Evolutionary conservation across 192 early-diverging fungal species (phyloP).

Genomic region (Coemansia sp.): DNA sequence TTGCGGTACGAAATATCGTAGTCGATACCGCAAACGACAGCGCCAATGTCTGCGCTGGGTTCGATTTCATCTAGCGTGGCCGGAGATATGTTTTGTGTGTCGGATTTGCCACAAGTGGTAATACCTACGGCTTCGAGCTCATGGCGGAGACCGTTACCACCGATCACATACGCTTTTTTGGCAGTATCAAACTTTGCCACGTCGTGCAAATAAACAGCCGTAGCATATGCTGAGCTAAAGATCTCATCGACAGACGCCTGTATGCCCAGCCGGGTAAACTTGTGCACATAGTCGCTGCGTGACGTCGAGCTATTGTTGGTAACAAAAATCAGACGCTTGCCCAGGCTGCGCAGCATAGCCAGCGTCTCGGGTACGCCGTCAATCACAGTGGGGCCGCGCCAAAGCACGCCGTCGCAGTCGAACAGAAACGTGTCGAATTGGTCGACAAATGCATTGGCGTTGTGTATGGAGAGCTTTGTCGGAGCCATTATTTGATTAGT

Average conservation of each 20-base stretch:
- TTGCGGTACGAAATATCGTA: conserved; percentile 90
- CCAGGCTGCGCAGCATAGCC: conserved; percentile 67
- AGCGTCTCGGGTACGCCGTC: conserved; percentile 70
- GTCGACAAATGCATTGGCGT: conserved; percentile 65
- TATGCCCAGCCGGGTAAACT: conserved; percentile 82
- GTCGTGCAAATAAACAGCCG: conserved; percentile 88
- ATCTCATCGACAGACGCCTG: conserved; percentile 80
- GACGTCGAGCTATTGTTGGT: conserved; percentile 97
- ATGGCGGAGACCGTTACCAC: conserved; percentile 81
- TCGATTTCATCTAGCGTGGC: conserved; percentile 61
- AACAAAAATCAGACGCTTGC: conserved; percentile 93
- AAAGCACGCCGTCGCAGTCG: conserved; percentile 99
- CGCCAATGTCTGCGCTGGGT: conserved; percentile 71
- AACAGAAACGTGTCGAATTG: conserved; percentile 90
- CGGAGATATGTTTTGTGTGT: conserved; percentile 54
- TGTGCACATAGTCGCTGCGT: conserved; percentile 72
- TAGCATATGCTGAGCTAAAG: conserved; percentile 89
- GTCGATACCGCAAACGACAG: conserved; percentile 94
- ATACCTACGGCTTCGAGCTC: conserved; percentile 86
- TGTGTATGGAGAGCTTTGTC: conserved; percentile 13
- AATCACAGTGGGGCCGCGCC: conserved; percentile 74
- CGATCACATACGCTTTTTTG: conserved; percentile 91
- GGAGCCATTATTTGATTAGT: conserved; percentile 17
- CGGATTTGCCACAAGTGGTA: conserved; percentile 56
- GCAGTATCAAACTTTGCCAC: conserved; percentile 77